Evolutionary conservation across 768 basidiomycete genomes (phyloP).

Genomic region (Serendipita sp.): DNA sequence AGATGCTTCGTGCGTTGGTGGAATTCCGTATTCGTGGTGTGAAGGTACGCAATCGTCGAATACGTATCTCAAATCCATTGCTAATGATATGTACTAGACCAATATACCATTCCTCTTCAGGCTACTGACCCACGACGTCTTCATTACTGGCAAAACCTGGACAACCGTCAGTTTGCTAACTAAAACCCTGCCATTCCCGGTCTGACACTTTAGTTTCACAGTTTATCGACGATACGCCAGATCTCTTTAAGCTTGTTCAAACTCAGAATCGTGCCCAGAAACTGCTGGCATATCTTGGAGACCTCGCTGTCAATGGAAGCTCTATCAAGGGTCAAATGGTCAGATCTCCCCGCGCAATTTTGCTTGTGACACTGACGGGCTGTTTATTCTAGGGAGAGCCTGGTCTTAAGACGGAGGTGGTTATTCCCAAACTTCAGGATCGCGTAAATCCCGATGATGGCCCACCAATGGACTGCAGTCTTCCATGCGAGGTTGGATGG

Average conservation of each 20-base stretch:
- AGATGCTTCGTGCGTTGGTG: conserved; percentile 98
- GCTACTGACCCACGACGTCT: conserved; percentile 88
- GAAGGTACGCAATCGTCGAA: conserved; percentile 38
- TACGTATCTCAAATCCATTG: background rate
- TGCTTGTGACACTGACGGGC: background rate
- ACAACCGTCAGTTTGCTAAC: conserved; percentile 48
- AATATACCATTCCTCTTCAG: conserved; percentile 99
- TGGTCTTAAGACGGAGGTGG: conserved; percentile 77
- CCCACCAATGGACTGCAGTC: conserved; percentile 56
- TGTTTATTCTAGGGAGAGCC: conserved; percentile 55
- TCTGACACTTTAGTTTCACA: conserved; percentile 18
- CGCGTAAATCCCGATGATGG: conserved; percentile 56
- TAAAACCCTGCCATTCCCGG: background rate
- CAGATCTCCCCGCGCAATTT: conserved; percentile 11
- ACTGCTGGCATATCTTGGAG: conserved; percentile 89
- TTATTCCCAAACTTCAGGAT: conserved; percentile 66
- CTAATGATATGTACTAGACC: conserved; percentile 37
- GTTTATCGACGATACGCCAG: conserved; percentile 99
- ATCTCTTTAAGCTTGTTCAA: conserved; percentile 95
- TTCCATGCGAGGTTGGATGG: conserved; percentile 85
- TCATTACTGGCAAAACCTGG: conserved; percentile 95
- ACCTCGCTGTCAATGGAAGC: conserved; percentile 94
- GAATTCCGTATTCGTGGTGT: conserved; percentile 99
- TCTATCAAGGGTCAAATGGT: conserved; percentile 89
- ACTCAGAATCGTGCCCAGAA: conserved; percentile 98